Evolutionary conservation across 202 grass and related monocot genomes (phyloP), one percentile per base, ranked within the genome.

Genomic region (Eragrostis tef): DNA sequence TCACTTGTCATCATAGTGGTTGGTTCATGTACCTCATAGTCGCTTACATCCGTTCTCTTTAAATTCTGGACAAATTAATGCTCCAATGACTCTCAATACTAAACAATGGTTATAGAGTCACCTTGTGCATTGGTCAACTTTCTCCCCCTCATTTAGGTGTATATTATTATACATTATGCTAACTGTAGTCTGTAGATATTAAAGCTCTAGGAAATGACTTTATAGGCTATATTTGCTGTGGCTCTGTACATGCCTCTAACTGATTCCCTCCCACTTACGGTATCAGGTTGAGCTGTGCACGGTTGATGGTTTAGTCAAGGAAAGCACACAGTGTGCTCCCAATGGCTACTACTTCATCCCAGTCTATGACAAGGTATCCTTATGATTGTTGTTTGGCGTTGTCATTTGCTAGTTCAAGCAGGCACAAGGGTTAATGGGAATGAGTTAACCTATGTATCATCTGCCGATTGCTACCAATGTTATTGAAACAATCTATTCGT

Each of bases 301-400:
- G 3, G 10, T 78, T 21, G 96, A 96, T 73, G 96, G 93, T 14
- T 91, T 99, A 51, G 90, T 99, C 19, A 99, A 99, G 60, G 96
- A 99, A 83, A 92, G 89, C 81, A 89, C 96, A 22, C 93, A 96
- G 7, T 99, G 96, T 83, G 93, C 96, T 66, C 96, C 96, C 39
- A 99, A 99, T 84, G 96, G 96, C 77, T 99, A 95, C 87, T 95
- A 98, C 84, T 98, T 98, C 65, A 91, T 99, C 62, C 96, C 96
- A 65, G 93, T 93, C 67, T 96, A 95, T 87, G 90, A 99, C 83
- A 93, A 93, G 94, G 91, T 97, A 85, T 68, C 43, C 9, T 64
- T 65, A 5, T 61, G 65, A 61, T 7, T 41, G 41, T 75, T 79
- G 25, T 48, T 25, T 59, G 62, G 22, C 42, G 27, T 64, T 79